Conservation (phyloP, 306 rosid genomes). For the Vachellia collinsii region DNA sequence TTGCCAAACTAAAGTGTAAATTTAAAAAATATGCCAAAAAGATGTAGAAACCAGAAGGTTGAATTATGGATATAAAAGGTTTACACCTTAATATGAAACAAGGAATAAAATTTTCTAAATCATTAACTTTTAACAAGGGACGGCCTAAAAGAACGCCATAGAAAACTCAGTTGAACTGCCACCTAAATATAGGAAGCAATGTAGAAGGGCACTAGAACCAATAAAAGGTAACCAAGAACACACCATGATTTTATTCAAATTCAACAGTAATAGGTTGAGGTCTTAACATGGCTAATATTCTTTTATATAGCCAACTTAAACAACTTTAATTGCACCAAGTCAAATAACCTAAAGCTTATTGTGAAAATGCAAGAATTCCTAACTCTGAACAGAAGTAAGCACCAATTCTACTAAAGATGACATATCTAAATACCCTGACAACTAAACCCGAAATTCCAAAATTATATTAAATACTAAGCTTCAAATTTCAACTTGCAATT, state of each 20-base stretch:
- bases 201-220: not conserved
- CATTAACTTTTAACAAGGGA: not conserved
- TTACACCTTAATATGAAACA: not conserved
- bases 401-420: not conserved
- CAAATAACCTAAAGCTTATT: not conserved
- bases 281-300: not conserved
- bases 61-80: conserved; percentile 11
- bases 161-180: conserved; percentile 27
- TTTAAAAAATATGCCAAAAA: conserved; percentile 3
- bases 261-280: not conserved
- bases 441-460: not conserved
- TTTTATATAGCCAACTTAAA: not conserved
- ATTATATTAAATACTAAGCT: not conserved
- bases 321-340: not conserved
- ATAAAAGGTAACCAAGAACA: not conserved
- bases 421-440: not conserved
- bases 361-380: not conserved
- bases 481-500: not conserved
- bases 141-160: not conserved
- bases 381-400: not conserved
- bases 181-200: conserved; percentile 17
- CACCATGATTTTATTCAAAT: not conserved
- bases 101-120: not conserved
- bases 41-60: conserved; percentile 25
- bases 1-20: conserved; percentile 22